These are phyloP conservation scores for Elongisporangium undulatum DNA, from an alignment of 352 stramenopile genomes.

Conservation along the genomic window DNA sequence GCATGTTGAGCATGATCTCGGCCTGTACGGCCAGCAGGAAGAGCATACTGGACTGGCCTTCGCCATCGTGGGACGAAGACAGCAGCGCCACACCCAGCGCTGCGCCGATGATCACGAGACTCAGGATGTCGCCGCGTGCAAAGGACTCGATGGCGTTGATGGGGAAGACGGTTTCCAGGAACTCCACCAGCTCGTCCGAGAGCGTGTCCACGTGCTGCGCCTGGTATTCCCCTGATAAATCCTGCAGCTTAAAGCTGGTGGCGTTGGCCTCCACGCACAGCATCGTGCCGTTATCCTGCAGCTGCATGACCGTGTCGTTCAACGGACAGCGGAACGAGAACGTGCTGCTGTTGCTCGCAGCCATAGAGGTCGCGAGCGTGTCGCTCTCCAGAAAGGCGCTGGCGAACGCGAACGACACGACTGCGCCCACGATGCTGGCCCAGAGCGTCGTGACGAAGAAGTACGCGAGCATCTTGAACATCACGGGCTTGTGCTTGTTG, in stretches of 20 bases:
- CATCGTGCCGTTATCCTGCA: constrained; percentile 33
- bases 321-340: constrained; percentile 17
- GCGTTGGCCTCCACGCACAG: constrained; percentile 23
- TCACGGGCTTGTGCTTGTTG: constrained; percentile 30
- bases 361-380: constrained; percentile 15
- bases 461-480: constrained; percentile 17
- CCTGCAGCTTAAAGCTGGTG: constrained; percentile 44
- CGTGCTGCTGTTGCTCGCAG: constrained; percentile 9
- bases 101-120: constrained; percentile 26
- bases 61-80: constrained; percentile 11
- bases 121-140: constrained; percentile 27
- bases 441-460: constrained; percentile 36
- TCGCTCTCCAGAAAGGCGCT: constrained; percentile 23
- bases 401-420: constrained; percentile 35
- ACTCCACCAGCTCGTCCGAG: constrained; percentile 18
- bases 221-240: constrained; percentile 23
- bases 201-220: constrained; percentile 8
- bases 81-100: constrained; percentile 25
- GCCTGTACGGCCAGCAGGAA: constrained; percentile 40
- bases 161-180: constrained; percentile 28
- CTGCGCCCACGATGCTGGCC: constrained; percentile 38
- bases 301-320: constrained; percentile 14
- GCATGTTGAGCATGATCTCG: constrained; percentile 32
- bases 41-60: constrained; percentile 28
- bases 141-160: constrained; percentile 20